Percentiles rank a stretch among this genome's conserved stretches.
phyloP scores from a whole-genome alignment of 2,329 filamentous ascomycete species.

The Fusarium ramigenum region DNA sequence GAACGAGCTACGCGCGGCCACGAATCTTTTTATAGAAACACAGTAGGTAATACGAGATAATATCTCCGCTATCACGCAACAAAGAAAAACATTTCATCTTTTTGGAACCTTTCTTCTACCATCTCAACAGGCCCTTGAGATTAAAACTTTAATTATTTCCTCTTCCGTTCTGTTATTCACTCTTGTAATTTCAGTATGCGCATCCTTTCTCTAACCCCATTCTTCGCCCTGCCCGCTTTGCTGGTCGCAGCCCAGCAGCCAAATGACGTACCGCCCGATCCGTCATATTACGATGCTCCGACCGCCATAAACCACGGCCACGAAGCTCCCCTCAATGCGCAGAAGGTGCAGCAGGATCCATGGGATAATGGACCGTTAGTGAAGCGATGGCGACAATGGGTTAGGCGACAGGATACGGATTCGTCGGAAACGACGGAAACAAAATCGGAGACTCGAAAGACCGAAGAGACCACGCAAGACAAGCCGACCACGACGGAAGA shows the following conservation, averaged over 20 bases:
- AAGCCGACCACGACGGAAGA: neutral
- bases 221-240: neutral
- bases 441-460: neutral
- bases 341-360: neutral
- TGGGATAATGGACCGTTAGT: neutral
- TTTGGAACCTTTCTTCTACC: neutral
- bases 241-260: neutral
- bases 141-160: no score
- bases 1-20: conserved; percentile 18
- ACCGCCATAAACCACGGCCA: neutral
- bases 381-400: conserved; percentile 15
- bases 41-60: neutral
- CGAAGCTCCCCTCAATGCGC: neutral
- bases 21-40: conserved; percentile 24
- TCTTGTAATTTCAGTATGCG: neutral
- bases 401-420: conserved; percentile 10
- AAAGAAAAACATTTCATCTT: neutral
- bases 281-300: neutral
- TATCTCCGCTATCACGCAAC: neutral
- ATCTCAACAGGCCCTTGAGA: neutral
- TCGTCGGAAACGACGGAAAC: neutral
- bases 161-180: neutral
- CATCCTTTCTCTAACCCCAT: neutral
- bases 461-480: neutral
- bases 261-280: neutral